Evolutionary conservation across 75 land plant species (phyloP), one percentile per base, ranked within the genome.

Genomic region (Selaginella tamariscina): DNA sequence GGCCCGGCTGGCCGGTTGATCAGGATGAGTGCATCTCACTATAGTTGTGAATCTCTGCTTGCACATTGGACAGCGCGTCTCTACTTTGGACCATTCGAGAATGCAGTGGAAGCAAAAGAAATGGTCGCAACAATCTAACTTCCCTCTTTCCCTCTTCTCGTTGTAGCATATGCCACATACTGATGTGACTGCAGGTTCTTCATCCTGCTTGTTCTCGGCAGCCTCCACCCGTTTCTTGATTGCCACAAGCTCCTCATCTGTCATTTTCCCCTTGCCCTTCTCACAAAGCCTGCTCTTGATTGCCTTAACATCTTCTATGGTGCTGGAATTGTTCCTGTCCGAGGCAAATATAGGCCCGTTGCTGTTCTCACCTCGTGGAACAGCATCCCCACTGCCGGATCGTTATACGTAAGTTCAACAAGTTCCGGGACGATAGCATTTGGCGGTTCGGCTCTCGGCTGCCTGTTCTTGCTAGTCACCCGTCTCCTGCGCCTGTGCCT

Each of bases 41-140:
- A 95, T 81, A 8, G 91, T 79, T 28, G 72, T 54, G 70, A 95
- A 95, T 32, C 99, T 81, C 73, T 86, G 88, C 79, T 95, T 95
- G 72, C 99, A 95, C 33, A 87, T 68, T 27, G 99, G 99, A 65
- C 99, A 95, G n/a, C 99, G 81, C 32, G 99, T 85, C 71, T 95
- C 99, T 55, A 95, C 96, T 68, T 95, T 95, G 2, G 99, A 83
- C 99, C 99, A 95, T 66, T 87, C 96, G 88, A 87, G 80, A 24
- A 95, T 95, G 68, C 99, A 95, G 32, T 80, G 79, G 68, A 90
- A 95, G 66, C 99, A 95, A 68, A 87, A 95, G 59, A 63, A 87
- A 67, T 95, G 99, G 49, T 75, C 66, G 71, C 99, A 95, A 69
- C 87, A 95, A 70, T 95, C 74, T 28, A 95, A 69, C 29, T 75